Base-by-base conservation (phyloP, 2,329 filamentous ascomycete genomes). In the Pyrenophora tritici-repentis region DNA sequence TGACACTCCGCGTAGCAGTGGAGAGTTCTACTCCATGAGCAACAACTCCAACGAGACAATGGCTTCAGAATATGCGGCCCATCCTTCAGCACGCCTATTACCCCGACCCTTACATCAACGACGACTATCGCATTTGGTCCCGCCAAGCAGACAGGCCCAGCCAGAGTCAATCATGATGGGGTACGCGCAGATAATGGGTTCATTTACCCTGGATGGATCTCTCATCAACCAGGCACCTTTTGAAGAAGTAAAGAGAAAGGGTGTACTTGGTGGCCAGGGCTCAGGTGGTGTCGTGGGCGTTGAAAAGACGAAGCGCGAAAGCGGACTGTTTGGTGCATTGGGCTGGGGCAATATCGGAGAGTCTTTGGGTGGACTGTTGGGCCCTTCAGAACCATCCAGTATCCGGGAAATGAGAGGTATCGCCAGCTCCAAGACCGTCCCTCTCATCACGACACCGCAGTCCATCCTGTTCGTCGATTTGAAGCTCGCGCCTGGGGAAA, bases 81-180 rank as follows among this genome's bases (percentile, higher is more conserved):
- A 78, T 40, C 70, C 77, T 14, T 75, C 67, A 63, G 79, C 74
- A 36, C 75, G 79, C 36, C 70, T 88, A 12, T 78, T 86, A 14
- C 61, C 64, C 22, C 58, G 59, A 34, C 50, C 62, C 4, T 34
- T 62, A 32, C 70, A 73, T 45, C 67, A 69, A 40, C 63, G 69
- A 34, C 64, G 57, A 34, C 39, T 55, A 6, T 72, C 71, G 18
- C 68, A 70, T 33, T 50, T 73, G 41, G 65, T 51, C 75, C 76
- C 55, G 0, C 58, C 65, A 1, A 62, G 53, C 6, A 59, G 50
- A n/a, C 63, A 63, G 20, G 66, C 63, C 56, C 62, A 66, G 79
- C 86, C 90, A 0, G 92, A 97, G 70, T 87, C 88, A 1, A 77
- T 99, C 46, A 95, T 99, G 86, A 99, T 99, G 94, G 94, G 92